These are phyloP conservation scores for Puccinellia tenuiflora DNA, from an alignment of 176 grass and related monocot genomes.

Conservation along the genomic window DNA sequence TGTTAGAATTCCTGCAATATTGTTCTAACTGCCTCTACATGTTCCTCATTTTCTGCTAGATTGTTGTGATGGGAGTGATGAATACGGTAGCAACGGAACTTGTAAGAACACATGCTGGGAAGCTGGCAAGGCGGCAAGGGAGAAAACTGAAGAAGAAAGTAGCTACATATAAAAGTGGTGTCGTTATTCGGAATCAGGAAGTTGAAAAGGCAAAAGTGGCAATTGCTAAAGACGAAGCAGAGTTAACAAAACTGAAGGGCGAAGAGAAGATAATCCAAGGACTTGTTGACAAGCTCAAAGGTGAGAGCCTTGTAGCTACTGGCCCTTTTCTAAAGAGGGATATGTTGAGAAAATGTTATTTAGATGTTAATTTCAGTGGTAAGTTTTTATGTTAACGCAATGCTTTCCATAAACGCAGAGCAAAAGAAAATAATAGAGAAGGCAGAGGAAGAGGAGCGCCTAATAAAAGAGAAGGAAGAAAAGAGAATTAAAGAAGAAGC, in stretches of 20 bases:
- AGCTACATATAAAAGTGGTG: constrained; percentile 69
- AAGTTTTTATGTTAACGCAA: constrained; percentile 7
- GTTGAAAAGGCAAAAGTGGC: constrained; percentile 75
- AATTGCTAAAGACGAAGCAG: constrained; percentile 75
- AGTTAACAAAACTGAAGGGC: constrained; percentile 64
- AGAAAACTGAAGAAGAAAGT: constrained; percentile 91
- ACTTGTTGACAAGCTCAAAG: constrained; percentile 87
- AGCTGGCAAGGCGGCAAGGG: constrained; percentile 83
- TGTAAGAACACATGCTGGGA: constrained; percentile 98
- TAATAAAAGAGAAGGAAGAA: constrained; percentile 93
- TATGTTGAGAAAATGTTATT: background rate
- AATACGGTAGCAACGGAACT: constrained; percentile 63
- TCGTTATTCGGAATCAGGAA: constrained; percentile 68
- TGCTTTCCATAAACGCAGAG: constrained; percentile 35
- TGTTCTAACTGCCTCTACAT: background rate
- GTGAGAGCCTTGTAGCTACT: constrained; percentile 26
- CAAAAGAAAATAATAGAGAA: constrained; percentile 94
- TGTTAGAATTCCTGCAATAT: background rate
- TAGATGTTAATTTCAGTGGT: background rate
- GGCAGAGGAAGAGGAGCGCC: constrained; percentile 71
- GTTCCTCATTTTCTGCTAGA: constrained; percentile 33
- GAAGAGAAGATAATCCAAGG: constrained; percentile 86
- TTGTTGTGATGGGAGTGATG: constrained; percentile 98
- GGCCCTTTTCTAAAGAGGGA: background rate
- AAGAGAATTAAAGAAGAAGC: constrained; percentile 82